A percentile compares a stretch with the other conserved stretches of the same genome.
Conservation (phyloP, 225 moss, liverwort and hornwort genomes). For the Physcomitrium patens region DNA sequence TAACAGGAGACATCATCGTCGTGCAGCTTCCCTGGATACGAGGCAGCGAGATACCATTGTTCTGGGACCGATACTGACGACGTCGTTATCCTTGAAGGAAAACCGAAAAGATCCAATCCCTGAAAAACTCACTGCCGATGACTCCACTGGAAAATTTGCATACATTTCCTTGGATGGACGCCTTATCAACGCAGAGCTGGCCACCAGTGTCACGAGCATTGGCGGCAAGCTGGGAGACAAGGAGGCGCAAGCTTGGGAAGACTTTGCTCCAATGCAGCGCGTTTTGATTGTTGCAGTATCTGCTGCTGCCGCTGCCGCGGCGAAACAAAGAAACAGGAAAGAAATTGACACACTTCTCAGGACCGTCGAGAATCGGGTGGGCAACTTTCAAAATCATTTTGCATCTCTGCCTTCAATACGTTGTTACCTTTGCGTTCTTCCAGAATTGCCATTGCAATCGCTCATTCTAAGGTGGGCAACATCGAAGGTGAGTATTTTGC, state of each 20-base stretch:
- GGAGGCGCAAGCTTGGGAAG: slow-evolving; percentile 53
- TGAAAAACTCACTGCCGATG: slow-evolving; percentile 36
- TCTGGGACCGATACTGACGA: slow-evolving; percentile 37
- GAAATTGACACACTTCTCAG: slow-evolving; percentile 44
- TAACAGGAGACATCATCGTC: slow-evolving; percentile 18
- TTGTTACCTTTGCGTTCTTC: slow-evolving; percentile 35
- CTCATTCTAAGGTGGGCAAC: too few relatives aligned
- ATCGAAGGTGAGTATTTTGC: too few relatives aligned
- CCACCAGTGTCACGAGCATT: slow-evolving; percentile 37
- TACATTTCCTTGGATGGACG: slow-evolving; percentile 57
- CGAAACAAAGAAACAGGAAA: slow-evolving; percentile 43
- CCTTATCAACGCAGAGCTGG: slow-evolving; percentile 50
- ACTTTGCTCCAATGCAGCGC: slow-evolving; percentile 43
- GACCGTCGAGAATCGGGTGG: slow-evolving; percentile 50
- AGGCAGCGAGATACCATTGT: slow-evolving; percentile 29
- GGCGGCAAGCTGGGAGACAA: slow-evolving; percentile 34
- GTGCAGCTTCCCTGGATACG: slow-evolving; percentile 17
- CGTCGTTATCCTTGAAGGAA: slow-evolving; percentile 34
- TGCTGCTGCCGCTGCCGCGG: slow-evolving; percentile 43
- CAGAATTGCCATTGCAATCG: too few relatives aligned
- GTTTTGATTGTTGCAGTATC: slow-evolving; percentile 52
- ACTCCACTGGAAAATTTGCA: slow-evolving; percentile 43
- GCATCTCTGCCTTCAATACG: slow-evolving; percentile 15
- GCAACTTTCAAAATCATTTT: slow-evolving; percentile 21
- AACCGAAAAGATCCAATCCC: background rate